Conservation (phyloP, 352 stramenopile species). For the Elongisporangium anandrum region DNA sequence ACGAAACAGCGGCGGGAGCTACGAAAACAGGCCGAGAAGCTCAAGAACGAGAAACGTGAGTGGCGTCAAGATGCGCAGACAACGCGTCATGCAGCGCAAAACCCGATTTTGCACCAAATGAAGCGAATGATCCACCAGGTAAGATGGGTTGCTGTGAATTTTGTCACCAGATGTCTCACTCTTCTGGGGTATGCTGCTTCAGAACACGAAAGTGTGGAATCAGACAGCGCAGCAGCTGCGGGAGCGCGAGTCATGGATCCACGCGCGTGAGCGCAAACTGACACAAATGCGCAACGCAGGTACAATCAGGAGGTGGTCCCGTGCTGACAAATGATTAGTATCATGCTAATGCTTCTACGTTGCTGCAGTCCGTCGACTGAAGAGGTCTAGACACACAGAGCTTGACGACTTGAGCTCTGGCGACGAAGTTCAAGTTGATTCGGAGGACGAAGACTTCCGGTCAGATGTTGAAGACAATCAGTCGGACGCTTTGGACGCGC, state of each 20-base stretch:
- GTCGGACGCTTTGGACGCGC: slow-evolving; percentile 11
- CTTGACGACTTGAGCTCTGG: not conserved
- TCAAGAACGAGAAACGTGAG: slow-evolving; percentile 45
- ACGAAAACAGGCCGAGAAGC: slow-evolving; percentile 41
- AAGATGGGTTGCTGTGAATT: not conserved
- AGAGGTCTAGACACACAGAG: not conserved
- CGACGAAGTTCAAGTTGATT: not conserved
- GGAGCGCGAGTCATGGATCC: slow-evolving; percentile 45
- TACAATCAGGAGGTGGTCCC: not conserved
- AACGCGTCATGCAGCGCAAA: slow-evolving; percentile 5
- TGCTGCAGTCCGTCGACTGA: not conserved
- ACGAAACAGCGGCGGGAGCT: slow-evolving; percentile 44
- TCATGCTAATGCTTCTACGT: not conserved
- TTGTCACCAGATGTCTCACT: not conserved
- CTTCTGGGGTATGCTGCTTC: slow-evolving; percentile 1
- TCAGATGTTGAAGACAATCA: slow-evolving; percentile 3
- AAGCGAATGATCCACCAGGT: slow-evolving; percentile 64
- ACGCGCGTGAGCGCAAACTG: slow-evolving; percentile 42
- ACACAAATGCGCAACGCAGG: slow-evolving; percentile 26
- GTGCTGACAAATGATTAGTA: not conserved
- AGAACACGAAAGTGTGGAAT: slow-evolving; percentile 45
- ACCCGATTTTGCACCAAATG: slow-evolving; percentile 48
- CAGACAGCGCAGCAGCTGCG: slow-evolving; percentile 39
- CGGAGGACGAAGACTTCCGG: not conserved
- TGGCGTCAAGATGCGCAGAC: slow-evolving; percentile 35